Base-by-base conservation (phyloP, 2,329 filamentous ascomycete species). In the Talaromyces verruculosus region DNA sequence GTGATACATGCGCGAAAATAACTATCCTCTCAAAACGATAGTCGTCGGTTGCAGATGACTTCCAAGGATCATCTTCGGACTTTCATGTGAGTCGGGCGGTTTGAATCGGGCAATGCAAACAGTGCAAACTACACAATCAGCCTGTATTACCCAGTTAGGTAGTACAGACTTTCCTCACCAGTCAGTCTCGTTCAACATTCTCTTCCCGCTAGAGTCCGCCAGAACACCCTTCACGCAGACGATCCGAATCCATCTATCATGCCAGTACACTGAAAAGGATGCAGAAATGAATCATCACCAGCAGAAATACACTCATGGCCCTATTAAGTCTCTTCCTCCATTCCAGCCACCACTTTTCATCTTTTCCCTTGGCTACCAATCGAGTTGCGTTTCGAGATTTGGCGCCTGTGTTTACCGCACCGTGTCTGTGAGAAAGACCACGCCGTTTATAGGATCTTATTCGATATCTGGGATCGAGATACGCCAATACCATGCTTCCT, bases 41-140 rank as follows among this genome's bases (percentile, higher is more conserved):
- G 5, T 37, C 53, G 53, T 39, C n/a, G 39, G 30, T 37, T 37
- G 53, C 19, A 57, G 10, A 10, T 39, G 33, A 22, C 53, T 25
- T 10, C 7, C 17, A 19, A 19, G 33, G 30, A 57, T 57, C 11
- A 37, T n/a, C 30, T 22, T 15, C 51, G 11, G 33, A 39, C 53
- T 57, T 51, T 28, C 25, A 35, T 37, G 59, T 35, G 59, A 22
- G 17, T 49, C 43, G 59, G 43, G 10, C 19, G 10, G 37, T 51
- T 51, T 53, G 61, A 41, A 15, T 33, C 33, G 15, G 45, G 49
- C 8, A 39, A 63, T 19, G 47, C 65, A 66, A 66, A 66, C 65
- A 66, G 35, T 63, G 65, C 65, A 66, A 66, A 66, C 65, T 43
- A 47, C 39, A 49, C 28, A 47, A 35, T 33, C 17, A 19, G 25